Percentiles rank a stretch among this genome's conserved stretches.
Conservation (phyloP, 305 asterid genomes). For the Striga hermonthica region DNA sequence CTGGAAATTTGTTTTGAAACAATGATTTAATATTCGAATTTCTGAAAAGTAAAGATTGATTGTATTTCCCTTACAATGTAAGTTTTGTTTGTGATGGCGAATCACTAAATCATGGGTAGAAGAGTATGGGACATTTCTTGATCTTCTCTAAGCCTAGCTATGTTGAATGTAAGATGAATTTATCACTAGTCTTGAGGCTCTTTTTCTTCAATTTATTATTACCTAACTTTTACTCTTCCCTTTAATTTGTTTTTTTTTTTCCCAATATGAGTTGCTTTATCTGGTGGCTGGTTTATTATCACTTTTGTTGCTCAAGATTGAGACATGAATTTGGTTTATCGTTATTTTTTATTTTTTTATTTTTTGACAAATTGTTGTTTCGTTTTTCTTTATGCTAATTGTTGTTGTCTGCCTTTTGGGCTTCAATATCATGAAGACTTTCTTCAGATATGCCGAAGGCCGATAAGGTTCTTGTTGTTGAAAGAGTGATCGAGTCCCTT, state of each 20-base stretch:
- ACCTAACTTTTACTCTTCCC: constrained; percentile 9
- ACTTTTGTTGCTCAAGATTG: constrained; percentile 17
- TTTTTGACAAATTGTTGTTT: constrained; percentile 21
- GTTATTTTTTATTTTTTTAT: constrained; percentile 13
- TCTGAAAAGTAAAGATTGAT: constrained; percentile 13
- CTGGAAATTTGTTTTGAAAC: not conserved
- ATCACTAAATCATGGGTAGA: not conserved
- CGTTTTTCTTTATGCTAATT: constrained; percentile 31
- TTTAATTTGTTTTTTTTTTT: constrained; percentile 12
- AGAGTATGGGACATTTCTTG: constrained; percentile 11
- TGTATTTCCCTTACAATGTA: constrained; percentile 15
- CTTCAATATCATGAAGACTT: constrained; percentile 60
- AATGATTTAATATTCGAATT: constrained; percentile 3
- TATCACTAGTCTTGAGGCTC: constrained; percentile 13
- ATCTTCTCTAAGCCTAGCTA: constrained; percentile 1
- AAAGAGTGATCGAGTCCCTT: constrained; percentile 95
- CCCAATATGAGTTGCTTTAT: constrained; percentile 4
- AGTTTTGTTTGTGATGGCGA: constrained; percentile 12
- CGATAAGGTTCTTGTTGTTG: constrained; percentile 94
- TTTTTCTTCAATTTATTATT: not conserved
- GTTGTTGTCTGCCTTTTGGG: constrained; percentile 33
- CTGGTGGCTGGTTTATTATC: not conserved
- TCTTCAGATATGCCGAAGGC: constrained; percentile 82
- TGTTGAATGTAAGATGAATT: not conserved
- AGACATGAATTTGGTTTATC: constrained; percentile 17